phyloP scores from a whole-genome alignment of 2,329 filamentous ascomycete genomes.

The Diplodia mutila region DNA sequence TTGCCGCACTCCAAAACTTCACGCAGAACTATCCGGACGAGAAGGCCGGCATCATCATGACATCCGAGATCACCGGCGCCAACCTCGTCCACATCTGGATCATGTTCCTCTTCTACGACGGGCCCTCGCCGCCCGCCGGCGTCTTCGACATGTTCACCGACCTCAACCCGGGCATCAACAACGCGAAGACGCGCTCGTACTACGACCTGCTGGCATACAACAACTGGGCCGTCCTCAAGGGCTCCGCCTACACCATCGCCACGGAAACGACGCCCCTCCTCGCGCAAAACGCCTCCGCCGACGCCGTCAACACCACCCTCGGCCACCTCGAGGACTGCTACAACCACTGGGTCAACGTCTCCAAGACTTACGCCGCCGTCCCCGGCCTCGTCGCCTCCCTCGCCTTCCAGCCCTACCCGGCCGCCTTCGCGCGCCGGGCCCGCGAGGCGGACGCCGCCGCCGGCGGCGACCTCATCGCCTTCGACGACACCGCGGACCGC shows the following conservation, averaged over 20 bases:
- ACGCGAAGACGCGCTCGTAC: slow-evolving; percentile 53
- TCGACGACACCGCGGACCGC: slow-evolving; percentile 46
- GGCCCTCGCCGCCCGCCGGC: slow-evolving; percentile 56
- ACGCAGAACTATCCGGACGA: slow-evolving; percentile 62
- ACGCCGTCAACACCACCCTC: slow-evolving; percentile 29
- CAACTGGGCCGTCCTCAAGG: slow-evolving; percentile 46
- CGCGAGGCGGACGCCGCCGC: slow-evolving; percentile 18
- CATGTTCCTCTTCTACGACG: slow-evolving; percentile 67
- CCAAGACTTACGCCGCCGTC: slow-evolving; percentile 34
- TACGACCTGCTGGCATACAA: slow-evolving; percentile 52
- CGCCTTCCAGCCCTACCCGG: slow-evolving; percentile 42
- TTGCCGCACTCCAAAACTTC: slow-evolving; percentile 58
- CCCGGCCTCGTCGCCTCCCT: slow-evolving; percentile 39
- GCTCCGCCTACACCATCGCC: slow-evolving; percentile 39
- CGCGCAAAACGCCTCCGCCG: slow-evolving; percentile 17
- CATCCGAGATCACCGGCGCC: slow-evolving; percentile 52
- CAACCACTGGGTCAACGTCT: slow-evolving; percentile 37
- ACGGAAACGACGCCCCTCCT: slow-evolving; percentile 39
- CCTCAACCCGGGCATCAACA: slow-evolving; percentile 50
- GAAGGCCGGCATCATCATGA: slow-evolving; percentile 64
- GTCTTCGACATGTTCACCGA: slow-evolving; percentile 62
- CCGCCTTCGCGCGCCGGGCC: slow-evolving; percentile 34
- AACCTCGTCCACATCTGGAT: slow-evolving; percentile 59
- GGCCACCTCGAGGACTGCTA: slow-evolving; percentile 14
- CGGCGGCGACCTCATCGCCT: slow-evolving; percentile 44